Evolutionary conservation across 768 basidiomycete species (phyloP), one percentile per base, ranked within the genome.

Genomic region (Suillus bovinus): DNA sequence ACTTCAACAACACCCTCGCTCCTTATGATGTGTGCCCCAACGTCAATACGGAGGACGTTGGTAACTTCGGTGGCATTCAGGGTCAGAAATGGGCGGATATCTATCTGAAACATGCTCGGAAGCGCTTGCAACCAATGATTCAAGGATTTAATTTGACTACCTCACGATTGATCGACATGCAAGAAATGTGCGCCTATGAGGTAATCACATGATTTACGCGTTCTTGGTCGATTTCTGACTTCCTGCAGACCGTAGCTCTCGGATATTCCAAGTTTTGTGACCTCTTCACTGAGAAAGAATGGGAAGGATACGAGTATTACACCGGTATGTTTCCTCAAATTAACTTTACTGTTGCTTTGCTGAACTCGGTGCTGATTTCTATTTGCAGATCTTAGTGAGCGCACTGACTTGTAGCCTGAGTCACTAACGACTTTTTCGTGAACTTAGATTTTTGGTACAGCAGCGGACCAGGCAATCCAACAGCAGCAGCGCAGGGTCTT

Each of bases 251-350:
- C 13, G 83, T 83, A 34, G 77, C 81, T 1, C 74, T 83, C 22
- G 81, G 81, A 0, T 82, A 77, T 67, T 82, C 81, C 9, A 65
- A 71, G 17, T 85, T 83, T 74, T 85, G 82, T 64, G 72, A 72
- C 10, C 69, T 85, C 13, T 84, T 85, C 72, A 82, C 82, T 3
- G 71, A 81, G 62, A 75, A 80, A 46, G 83, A 85, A 66, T 85
- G 83, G 82, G 76, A 77, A 64, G 78, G 80, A 1, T 84, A 78
- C 63, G 78, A 81, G 59, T 83, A 84, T 66, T 71, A 74, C 31
- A 63, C 53, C 31, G 75, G 75, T 75, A 33, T 58, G 75, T 64
- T 13, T 16, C 10, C 27, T 52, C 22, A 11, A 33, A 33, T 14
- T 9, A 22, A 22, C 27, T 5, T 29, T 41, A 24, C 13, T 22